These are phyloP conservation scores for Geotrichum klebahnii DNA, from an alignment of 1,139 yeast genomes.

Conservation along the genomic window DNA sequence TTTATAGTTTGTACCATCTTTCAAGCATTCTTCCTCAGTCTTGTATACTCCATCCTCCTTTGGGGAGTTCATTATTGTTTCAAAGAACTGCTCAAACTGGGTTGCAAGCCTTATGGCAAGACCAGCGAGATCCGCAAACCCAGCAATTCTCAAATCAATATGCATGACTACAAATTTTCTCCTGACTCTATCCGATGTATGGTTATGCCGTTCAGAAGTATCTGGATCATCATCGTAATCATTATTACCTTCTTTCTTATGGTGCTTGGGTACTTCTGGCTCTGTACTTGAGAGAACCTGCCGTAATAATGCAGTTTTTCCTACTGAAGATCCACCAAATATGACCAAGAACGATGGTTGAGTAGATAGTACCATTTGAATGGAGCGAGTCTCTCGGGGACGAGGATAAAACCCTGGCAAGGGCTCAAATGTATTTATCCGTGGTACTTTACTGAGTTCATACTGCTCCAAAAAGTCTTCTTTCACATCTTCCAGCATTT, in stretches of 20 bases:
- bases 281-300: constrained; percentile 22
- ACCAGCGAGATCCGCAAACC: constrained; percentile 25
- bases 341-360: constrained; percentile 26
- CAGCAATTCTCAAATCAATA: constrained; percentile 25
- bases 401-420: constrained; percentile 25
- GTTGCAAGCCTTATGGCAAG: constrained; percentile 24
- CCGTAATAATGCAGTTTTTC: constrained; percentile 26
- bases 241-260: constrained; percentile 7
- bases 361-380: constrained; percentile 19
- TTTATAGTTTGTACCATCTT: constrained; percentile 4
- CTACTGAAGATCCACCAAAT: constrained; percentile 26
- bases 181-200: too few species aligned
- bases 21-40: constrained; percentile 19
- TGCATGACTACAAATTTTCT: constrained; percentile 22
- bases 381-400: constrained; percentile 18
- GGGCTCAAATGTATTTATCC: constrained; percentile 25
- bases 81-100: constrained; percentile 24
- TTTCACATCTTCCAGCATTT: constrained; percentile 24
- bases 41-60: constrained; percentile 21
- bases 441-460: constrained; percentile 25
- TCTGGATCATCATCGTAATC: constrained; percentile 8
- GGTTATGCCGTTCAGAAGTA: neutral
- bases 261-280: neutral
- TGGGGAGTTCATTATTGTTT: constrained; percentile 19
- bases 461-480: constrained; percentile 26